phyloP scores from a whole-genome alignment of 75 land plant species.

The Cupressus sempervirens region DNA sequence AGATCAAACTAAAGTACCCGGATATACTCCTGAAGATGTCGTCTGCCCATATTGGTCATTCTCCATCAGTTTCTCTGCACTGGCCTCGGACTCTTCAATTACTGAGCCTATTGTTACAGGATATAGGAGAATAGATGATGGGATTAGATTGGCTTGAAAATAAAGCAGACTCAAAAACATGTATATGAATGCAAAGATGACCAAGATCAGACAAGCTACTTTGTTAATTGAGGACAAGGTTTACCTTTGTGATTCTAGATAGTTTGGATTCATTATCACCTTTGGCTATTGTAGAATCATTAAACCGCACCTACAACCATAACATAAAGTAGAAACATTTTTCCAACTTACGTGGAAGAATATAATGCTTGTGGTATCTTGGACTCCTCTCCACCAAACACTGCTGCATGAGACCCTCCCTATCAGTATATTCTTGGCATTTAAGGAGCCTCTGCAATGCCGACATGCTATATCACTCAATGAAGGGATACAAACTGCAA shows the following conservation, averaged over 20 bases:
- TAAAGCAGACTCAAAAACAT: neutral
- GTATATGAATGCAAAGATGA: neutral
- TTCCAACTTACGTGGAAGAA: constrained; percentile 50
- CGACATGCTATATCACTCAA: neutral
- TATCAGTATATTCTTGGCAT: constrained; percentile 58
- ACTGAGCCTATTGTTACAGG: neutral
- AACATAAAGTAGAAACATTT: neutral
- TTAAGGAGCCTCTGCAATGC: constrained; percentile 42
- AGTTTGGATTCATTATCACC: constrained; percentile 2
- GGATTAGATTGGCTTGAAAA: neutral
- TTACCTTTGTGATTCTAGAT: neutral
- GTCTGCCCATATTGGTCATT: neutral
- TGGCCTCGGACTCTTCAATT: constrained; percentile 5
- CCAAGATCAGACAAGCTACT: neutral
- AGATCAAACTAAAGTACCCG: neutral
- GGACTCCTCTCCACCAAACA: constrained; percentile 47
- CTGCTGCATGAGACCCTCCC: constrained; percentile 63
- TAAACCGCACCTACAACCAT: neutral
- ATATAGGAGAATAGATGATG: neutral
- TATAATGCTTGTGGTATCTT: constrained; percentile 60
- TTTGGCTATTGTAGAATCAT: neutral
- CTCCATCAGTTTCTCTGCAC: neutral
- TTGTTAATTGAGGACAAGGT: neutral
- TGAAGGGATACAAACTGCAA: neutral
- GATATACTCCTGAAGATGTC: neutral